phyloP scores from a whole-genome alignment of 352 stramenopile genomes.

The Globisporangium paroecandrum region DNA sequence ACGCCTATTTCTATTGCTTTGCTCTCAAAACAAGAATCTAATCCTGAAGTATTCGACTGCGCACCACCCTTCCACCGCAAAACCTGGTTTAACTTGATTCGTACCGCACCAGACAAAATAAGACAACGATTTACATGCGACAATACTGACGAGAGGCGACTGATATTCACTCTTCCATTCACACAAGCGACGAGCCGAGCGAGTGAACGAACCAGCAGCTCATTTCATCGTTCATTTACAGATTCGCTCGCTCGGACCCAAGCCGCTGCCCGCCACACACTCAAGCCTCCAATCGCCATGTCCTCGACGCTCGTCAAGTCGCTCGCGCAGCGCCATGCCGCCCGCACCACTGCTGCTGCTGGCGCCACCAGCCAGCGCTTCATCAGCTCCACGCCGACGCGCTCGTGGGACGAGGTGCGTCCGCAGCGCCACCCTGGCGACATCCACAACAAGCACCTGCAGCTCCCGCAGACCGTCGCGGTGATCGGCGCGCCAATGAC shows the following conservation, averaged over 20 bases:
- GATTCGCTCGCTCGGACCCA: background rate
- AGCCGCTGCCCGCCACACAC: slow-evolving; percentile 4
- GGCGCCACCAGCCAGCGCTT: slow-evolving; percentile 25
- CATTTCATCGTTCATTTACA: slow-evolving; percentile 2
- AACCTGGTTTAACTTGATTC: background rate
- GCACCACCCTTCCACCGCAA: background rate
- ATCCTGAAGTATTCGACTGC: background rate
- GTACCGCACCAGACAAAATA: background rate
- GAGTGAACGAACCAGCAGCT: slow-evolving; percentile 2
- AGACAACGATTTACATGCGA: background rate
- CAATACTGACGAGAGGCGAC: background rate
- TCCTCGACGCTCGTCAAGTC: slow-evolving; percentile 14
- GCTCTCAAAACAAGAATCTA: background rate
- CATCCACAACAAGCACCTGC: slow-evolving; percentile 50
- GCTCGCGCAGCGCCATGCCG: slow-evolving; percentile 4
- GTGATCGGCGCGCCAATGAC: slow-evolving; percentile 88
- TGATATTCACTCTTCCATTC: background rate
- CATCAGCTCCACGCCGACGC: slow-evolving; percentile 49
- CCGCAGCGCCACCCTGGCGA: slow-evolving; percentile 57
- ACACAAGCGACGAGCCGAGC: background rate
- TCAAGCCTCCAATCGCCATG: slow-evolving; percentile 8
- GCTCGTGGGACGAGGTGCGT: slow-evolving; percentile 61
- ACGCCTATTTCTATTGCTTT: background rate
- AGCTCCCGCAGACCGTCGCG: slow-evolving; percentile 61
- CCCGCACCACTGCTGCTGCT: background rate